Base-by-base conservation (phyloP, 1,284 basidiomycete genomes). In the Trametes polyzona region DNA sequence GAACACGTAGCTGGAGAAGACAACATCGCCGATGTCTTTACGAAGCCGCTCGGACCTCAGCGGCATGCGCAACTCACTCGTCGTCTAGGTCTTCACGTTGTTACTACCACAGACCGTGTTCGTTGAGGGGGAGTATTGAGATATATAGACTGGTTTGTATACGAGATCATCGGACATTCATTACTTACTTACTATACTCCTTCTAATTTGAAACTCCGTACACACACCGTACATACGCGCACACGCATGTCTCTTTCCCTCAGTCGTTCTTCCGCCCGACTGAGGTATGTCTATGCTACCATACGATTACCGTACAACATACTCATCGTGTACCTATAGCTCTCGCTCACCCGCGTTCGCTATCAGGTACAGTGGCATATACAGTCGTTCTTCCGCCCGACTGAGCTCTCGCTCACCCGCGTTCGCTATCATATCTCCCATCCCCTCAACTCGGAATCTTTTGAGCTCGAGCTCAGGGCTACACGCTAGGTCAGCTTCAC, bases 61-160 rank as follows among this genome's bases (percentile, higher is more conserved):
- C 36, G 36, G 14, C 52, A 47, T 23, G 5, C 40, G 29, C 29
- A 26, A 24, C 52, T 47, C 37, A 47, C 52, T 7, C 19, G 12
- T 1, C 27, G 32, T 7, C 23, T 54, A 0, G 52, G 52, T 17
- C 32, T 53, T 29, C 41, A 36, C 12, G 26, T n/a, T n/a, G n/a
- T n/a, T n/a, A n/a, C 41, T 0, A 3, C 43, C 2, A 19, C n/a
- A 19, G 17, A 29, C 10, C 19, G 42, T 19, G 17, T 24, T 46
- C 51, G 42, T 47, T 53, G 51, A 53, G 51, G 51, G 51, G 51
- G 51, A 53, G 51, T 53, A 43, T 53, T 53, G 39, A 40, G 33
- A 35, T 26, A 24, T 16, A 44, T 14, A 5, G 24, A 24, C 17
- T 3, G 3, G 11, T 32, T 30, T 4, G 29, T n/a, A 43, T n/a